Evolutionary conservation across 2,329 filamentous ascomycete species (phyloP).

Genomic region (Diaporthe vaccinii): DNA sequence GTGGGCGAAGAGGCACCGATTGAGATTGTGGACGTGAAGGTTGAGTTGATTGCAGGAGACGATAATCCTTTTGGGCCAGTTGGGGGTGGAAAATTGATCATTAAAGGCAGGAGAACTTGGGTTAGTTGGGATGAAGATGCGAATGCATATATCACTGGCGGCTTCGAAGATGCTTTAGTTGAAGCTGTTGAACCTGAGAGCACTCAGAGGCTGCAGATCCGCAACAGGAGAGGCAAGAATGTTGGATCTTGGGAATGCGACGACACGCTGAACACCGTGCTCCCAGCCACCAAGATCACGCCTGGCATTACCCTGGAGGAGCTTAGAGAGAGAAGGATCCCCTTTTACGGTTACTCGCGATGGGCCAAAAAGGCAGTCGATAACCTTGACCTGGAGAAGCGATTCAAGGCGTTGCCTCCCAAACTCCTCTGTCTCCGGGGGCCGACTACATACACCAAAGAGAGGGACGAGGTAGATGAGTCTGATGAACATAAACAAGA

Average conservation of each 20-base stretch:
- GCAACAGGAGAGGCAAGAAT: not conserved
- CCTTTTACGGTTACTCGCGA: not conserved
- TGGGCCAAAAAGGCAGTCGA: not conserved
- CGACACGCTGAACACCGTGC: slow-evolving; percentile 16
- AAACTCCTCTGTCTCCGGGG: slow-evolving; percentile 14
- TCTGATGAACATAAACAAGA: not conserved
- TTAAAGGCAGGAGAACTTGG: not conserved
- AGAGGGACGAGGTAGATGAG: not conserved
- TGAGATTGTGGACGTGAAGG: not conserved
- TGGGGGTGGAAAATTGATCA: not conserved
- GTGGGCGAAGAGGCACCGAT: not conserved
- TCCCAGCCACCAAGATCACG: slow-evolving; percentile 10
- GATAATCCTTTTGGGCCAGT: slow-evolving; percentile 10
- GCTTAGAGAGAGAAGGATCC: not conserved
- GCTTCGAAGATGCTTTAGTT: not conserved
- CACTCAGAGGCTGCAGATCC: not conserved
- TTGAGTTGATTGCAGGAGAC: not conserved
- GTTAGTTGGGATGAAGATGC: not conserved
- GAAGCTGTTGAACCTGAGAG: not conserved
- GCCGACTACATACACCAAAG: not conserved
- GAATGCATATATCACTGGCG: not conserved
- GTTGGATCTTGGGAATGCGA: slow-evolving; percentile 9
- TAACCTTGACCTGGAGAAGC: not conserved
- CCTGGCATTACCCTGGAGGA: not conserved
- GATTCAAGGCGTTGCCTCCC: slow-evolving; percentile 3